A percentile compares a stretch with the other conserved stretches of the same genome.
Evolutionary conservation across 495 filamentous ascomycete species (phyloP).

Genomic region (Podospora sp.): DNA sequence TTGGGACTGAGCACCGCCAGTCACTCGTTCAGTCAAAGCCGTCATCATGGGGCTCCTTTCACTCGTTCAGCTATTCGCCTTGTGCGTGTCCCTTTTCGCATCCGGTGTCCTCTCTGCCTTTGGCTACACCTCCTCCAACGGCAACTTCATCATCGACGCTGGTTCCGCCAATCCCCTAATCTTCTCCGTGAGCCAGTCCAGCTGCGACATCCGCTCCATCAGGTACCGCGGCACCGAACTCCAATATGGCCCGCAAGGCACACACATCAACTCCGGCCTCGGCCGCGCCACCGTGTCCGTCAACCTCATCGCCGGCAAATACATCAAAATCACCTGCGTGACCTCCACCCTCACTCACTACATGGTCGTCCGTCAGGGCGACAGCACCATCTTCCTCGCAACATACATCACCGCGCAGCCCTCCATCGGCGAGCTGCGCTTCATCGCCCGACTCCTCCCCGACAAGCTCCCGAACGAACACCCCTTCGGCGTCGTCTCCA

Average conservation of each 20-base stretch:
- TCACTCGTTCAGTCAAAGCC: background rate
- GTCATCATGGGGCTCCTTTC: conserved; percentile 28
- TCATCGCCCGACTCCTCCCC: conserved; percentile 63
- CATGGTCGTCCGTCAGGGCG: conserved; percentile 61
- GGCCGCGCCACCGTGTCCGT: conserved; percentile 61
- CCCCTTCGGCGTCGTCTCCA: conserved; percentile 52
- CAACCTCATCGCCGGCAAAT: conserved; percentile 47
- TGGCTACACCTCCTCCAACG: conserved; percentile 46
- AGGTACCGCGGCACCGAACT: conserved; percentile 60
- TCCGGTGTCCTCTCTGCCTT: conserved; percentile 44
- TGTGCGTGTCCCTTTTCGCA: conserved; percentile 38
- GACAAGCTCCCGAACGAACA: conserved; percentile 58
- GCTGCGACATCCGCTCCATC: conserved; percentile 66
- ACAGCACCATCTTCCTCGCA: conserved; percentile 63
- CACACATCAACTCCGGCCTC: conserved; percentile 64
- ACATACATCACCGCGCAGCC: conserved; percentile 65
- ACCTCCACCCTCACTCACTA: conserved; percentile 65
- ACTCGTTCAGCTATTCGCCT: conserved; percentile 24
- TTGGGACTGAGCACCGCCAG: background rate
- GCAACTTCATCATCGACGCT: conserved; percentile 56
- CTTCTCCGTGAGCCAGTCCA: conserved; percentile 59
- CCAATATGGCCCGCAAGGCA: conserved; percentile 54
- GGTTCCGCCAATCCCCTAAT: conserved; percentile 56
- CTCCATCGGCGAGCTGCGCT: conserved; percentile 63
- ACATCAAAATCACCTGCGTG: conserved; percentile 64